Evolutionary conservation across 805 yeast species (phyloP), one percentile per base, ranked within the genome.

Genomic region (Hemisphaericaspora nanyangensis): DNA sequence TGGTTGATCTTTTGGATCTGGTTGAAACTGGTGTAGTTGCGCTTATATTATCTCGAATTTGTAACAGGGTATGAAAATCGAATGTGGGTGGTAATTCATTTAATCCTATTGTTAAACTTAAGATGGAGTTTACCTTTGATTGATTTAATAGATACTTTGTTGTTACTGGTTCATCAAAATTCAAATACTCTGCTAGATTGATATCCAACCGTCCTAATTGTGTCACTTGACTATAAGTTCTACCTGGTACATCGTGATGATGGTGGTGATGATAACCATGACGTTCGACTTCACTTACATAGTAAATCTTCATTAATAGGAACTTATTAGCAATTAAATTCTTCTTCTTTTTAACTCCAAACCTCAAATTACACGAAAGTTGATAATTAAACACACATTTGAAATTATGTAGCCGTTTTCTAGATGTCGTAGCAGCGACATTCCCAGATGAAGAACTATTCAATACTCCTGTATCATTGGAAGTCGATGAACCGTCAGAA

Each of bases 111-210:
- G 81, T 71, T 30, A 87, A 44, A 43, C 74, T 80, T 29, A 84
- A 59, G n/a, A 87, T 83, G 2, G 95, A 82, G 57, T 91, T 91
- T 15, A 91, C 79, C 48, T 87, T 86, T 1, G 95, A 83, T 19
- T 86, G 75, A 50, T 82, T 82, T 27, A 91, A 65, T 31, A 91
- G 62, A 50, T 84, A 88, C 45, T 85, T 69, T 45, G 82, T 71
- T 2, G 81, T 68, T 4, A 72, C 60, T 3, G 77, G 70, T 38
- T 72, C 70, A 24, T 70, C 66, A 39, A 74, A 77, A 47, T 72
- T 68, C 27, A 82, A 74, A 56, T 82, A 87, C 50, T 88, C 95
- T 0, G 91, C 63, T 30, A 90, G 55, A 52, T 89, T 84, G 25
- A 91, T 61, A 31, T 69, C 77, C 13, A 89, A 64, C 13, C 60